phyloP scores from a whole-genome alignment of 495 filamentous ascomycete genomes.

The Penicillium angulare region DNA sequence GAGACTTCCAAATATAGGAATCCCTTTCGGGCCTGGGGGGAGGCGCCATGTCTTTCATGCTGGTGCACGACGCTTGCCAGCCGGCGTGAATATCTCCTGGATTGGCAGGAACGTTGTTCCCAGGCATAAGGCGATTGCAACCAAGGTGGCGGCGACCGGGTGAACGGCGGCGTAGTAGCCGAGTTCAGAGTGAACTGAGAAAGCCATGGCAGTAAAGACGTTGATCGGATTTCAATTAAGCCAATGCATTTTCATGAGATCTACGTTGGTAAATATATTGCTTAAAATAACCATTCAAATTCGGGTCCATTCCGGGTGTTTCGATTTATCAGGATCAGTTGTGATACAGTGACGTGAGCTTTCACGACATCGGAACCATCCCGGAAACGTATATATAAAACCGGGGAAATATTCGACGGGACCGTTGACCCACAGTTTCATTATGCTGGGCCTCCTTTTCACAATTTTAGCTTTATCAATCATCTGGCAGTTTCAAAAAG shows the following conservation, averaged over 20 bases:
- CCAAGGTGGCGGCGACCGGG: background rate
- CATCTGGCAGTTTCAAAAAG: background rate
- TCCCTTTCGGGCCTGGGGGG: background rate
- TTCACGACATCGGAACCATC: too few species aligned
- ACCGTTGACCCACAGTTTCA: too few species aligned
- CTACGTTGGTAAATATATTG: too few species aligned
- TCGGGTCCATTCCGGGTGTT: too few species aligned
- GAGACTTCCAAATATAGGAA: background rate
- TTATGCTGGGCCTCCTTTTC: background rate
- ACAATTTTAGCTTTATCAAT: background rate
- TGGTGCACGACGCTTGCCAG: background rate
- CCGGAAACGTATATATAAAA: too few species aligned
- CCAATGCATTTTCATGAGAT: too few species aligned
- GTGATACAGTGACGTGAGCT: too few species aligned
- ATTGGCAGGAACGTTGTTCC: background rate
- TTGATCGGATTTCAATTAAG: too few species aligned
- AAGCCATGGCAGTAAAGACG: background rate
- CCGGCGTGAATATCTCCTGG: background rate
- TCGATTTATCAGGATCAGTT: too few species aligned
- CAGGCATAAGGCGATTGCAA: background rate
- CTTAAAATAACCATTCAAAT: too few species aligned
- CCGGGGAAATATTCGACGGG: too few species aligned
- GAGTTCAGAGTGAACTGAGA: background rate
- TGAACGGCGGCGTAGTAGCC: background rate
- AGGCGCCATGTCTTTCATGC: background rate